phyloP scores from a whole-genome alignment of 495 filamentous ascomycete species.

The Trichoderma erinaceum region DNA sequence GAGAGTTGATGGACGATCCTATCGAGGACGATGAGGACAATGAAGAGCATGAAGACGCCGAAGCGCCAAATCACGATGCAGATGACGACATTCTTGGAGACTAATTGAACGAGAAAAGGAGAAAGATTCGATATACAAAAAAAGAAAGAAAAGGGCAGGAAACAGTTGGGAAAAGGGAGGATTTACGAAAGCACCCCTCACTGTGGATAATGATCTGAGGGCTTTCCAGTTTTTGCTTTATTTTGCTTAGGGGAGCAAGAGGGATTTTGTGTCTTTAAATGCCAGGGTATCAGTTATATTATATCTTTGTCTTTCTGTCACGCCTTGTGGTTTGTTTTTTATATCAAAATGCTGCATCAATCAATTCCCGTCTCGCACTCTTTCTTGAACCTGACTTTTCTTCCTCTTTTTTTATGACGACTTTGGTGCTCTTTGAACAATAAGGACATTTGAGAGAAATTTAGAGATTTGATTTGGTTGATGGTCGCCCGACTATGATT shows the following conservation, averaged over 20 bases:
- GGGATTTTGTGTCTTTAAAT: conserved; percentile 10
- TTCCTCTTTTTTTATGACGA: not conserved
- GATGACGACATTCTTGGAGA: conserved; percentile 62
- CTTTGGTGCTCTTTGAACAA: not conserved
- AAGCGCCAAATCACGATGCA: conserved; percentile 33
- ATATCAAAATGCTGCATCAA: not conserved
- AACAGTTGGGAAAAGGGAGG: not conserved
- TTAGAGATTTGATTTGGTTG: not conserved
- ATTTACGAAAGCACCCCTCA: not conserved
- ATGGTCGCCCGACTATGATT: not conserved
- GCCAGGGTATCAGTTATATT: conserved; percentile 12
- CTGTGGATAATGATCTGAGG: not conserved
- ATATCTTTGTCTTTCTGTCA: not conserved
- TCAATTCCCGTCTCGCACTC: not conserved
- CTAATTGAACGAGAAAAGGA: conserved; percentile 29
- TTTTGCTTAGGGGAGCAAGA: not conserved
- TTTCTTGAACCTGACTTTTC: not conserved
- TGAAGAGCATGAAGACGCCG: conserved; percentile 31
- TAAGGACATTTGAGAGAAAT: not conserved
- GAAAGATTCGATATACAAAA: not conserved
- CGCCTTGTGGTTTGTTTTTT: not conserved
- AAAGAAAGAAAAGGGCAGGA: not conserved
- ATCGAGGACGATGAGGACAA: conserved; percentile 48
- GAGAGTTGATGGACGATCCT: conserved; percentile 52
- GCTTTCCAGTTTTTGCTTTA: not conserved